Conservation (phyloP, 176 grass and related monocot species). For the Oryza officinalis region DNA sequence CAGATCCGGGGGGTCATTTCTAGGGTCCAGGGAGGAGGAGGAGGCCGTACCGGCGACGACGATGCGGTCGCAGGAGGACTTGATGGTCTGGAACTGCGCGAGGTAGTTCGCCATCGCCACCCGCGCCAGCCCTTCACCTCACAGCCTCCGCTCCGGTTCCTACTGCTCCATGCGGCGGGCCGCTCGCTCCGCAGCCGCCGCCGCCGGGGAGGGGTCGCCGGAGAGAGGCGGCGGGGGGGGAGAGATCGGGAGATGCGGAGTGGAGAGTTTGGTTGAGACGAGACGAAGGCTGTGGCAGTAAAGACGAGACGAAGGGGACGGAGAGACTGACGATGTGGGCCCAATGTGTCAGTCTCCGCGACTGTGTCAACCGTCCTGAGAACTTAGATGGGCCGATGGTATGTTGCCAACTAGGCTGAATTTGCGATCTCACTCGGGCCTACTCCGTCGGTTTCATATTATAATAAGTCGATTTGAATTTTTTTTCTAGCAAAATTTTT, state of each 20-base stretch:
- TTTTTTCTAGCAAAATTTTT: too few species aligned
- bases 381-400: too few species aligned
- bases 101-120: slow-evolving; percentile 89
- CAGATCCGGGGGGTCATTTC: neutral
- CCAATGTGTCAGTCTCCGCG: neutral
- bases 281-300: neutral
- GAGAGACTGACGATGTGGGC: neutral
- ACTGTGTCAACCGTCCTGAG: neutral
- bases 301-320: neutral
- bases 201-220: slow-evolving; percentile 18
- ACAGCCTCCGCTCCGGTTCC: neutral
- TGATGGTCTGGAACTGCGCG: slow-evolving; percentile 98
- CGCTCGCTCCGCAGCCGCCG: neutral
- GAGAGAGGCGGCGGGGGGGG: neutral
- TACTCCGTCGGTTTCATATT: too few species aligned
- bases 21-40: neutral
- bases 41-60: slow-evolving; percentile 76
- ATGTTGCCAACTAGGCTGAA: too few species aligned
- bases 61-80: slow-evolving; percentile 91
- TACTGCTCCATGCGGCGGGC: slow-evolving; percentile 9
- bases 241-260: slow-evolving; percentile 40
- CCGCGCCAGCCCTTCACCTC: too few species aligned
- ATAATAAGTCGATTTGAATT: too few species aligned
- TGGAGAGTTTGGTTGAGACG: slow-evolving; percentile 7
- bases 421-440: too few species aligned